Evolutionary conservation across 768 basidiomycete species (phyloP).

Genomic region (Russula abietina): DNA sequence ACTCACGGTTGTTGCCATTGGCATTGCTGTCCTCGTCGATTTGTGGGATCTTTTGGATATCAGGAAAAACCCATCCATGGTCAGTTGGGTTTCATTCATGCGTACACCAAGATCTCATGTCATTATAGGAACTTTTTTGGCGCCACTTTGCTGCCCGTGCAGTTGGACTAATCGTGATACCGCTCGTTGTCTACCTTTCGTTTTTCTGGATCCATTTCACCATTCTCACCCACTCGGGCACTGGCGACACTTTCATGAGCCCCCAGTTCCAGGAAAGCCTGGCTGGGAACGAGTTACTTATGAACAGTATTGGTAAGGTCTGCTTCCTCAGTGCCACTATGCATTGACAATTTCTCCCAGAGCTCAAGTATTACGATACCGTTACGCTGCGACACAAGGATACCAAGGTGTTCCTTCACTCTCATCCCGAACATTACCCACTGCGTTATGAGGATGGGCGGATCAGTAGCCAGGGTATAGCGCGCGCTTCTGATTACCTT

Average conservation of each 20-base stretch:
- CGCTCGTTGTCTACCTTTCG: conserved; percentile 83
- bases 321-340: conserved; percentile 8
- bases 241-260: conserved; percentile 96
- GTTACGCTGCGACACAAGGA: conserved; percentile 87
- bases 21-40: conserved; percentile 87
- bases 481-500: neutral
- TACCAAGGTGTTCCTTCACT: conserved; percentile 90
- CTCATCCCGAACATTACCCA: conserved; percentile 87
- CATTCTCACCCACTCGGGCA: conserved; percentile 79
- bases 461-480: conserved; percentile 80
- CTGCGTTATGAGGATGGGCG: conserved; percentile 93
- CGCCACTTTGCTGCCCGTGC: conserved; percentile 85
- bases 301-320: conserved; percentile 80
- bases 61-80: conserved; percentile 75
- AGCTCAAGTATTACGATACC: conserved; percentile 89
- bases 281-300: conserved; percentile 80
- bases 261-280: conserved; percentile 97
- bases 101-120: neutral
- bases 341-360: conserved; percentile 37
- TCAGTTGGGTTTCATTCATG: neutral
- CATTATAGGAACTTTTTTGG: conserved; percentile 57
- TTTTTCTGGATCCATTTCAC: conserved; percentile 97
- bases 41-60: conserved; percentile 91
- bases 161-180: conserved; percentile 79
- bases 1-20: conserved; percentile 82